A percentile compares a stretch with the other conserved stretches of the same genome.
Conservation (phyloP, 805 yeast species). For the Myxozyma mucilagina region DNA sequence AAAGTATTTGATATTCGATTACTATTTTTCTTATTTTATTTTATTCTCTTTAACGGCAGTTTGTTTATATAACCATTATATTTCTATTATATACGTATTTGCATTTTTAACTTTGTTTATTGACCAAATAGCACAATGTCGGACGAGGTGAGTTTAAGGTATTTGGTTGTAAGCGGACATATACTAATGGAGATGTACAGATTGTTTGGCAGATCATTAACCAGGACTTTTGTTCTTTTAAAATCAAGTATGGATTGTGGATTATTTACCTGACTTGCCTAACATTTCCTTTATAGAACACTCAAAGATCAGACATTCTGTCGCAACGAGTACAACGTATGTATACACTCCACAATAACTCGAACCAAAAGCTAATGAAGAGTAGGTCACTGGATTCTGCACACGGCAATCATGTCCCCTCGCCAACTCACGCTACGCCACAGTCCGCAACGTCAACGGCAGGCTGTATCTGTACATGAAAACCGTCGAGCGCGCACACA, state of each 20-base stretch:
- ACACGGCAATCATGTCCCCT: slow-evolving; percentile 92
- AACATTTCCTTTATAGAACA: slow-evolving; percentile 43
- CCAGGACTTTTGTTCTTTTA: slow-evolving; percentile 93
- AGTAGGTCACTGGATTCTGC: slow-evolving; percentile 75
- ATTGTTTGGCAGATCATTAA: slow-evolving; percentile 97
- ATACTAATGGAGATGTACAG: slow-evolving; percentile 39
- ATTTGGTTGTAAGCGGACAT: neutral
- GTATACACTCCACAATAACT: neutral
- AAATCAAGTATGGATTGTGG: slow-evolving; percentile 52
- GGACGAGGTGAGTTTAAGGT: slow-evolving; percentile 23
- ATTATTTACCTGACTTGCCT: neutral
- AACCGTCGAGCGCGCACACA: slow-evolving; percentile 96
- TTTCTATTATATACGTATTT: neutral
- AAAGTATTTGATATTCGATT: neutral
- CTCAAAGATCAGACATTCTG: slow-evolving; percentile 90
- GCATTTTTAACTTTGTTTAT: neutral
- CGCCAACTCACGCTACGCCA: slow-evolving; percentile 90
- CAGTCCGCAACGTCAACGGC: slow-evolving; percentile 79
- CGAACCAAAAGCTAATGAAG: neutral
- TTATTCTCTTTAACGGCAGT: no score
- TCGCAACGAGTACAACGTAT: slow-evolving; percentile 86
- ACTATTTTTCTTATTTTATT: neutral
- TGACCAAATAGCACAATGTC: slow-evolving; percentile 17
- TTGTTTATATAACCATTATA: neutral
- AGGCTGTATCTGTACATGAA: slow-evolving; percentile 86